Conservation (phyloP, 441 rosid genomes). For the Gossypium laxum region DNA sequence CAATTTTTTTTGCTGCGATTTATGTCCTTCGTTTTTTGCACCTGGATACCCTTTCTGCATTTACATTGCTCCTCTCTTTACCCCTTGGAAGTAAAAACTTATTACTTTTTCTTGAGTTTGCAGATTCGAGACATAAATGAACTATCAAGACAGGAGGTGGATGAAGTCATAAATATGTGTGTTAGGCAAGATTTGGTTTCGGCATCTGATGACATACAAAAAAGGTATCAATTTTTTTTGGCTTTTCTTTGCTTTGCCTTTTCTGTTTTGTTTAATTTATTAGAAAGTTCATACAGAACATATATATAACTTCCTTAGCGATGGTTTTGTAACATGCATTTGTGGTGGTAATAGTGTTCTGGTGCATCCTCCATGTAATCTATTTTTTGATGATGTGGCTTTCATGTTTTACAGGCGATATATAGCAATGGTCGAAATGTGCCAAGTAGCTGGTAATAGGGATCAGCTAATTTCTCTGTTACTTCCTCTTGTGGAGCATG, state of each 20-base stretch:
- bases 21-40: not conserved
- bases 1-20: not conserved
- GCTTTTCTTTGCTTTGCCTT: not conserved
- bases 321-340: not conserved
- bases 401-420: slow-evolving; percentile 56
- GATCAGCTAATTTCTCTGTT: slow-evolving; percentile 67
- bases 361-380: not conserved
- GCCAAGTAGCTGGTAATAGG: slow-evolving; percentile 61
- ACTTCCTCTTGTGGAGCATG: slow-evolving; percentile 66
- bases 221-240: slow-evolving; percentile 35
- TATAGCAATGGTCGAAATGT: slow-evolving; percentile 88
- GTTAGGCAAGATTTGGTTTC: slow-evolving; percentile 46
- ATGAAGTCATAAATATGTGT: slow-evolving; percentile 68
- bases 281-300: not conserved
- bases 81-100: not conserved
- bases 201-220: slow-evolving; percentile 71
- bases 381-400: not conserved
- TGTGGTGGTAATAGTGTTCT: not conserved
- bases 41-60: not conserved
- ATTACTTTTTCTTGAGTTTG: slow-evolving; percentile 16
- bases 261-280: not conserved
- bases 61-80: not conserved
- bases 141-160: slow-evolving; percentile 91
- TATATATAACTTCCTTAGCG: not conserved
- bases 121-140: slow-evolving; percentile 88